These are phyloP conservation scores for Fusarium nygamai DNA, from an alignment of 2,329 filamentous ascomycete species.

Conservation along the genomic window DNA sequence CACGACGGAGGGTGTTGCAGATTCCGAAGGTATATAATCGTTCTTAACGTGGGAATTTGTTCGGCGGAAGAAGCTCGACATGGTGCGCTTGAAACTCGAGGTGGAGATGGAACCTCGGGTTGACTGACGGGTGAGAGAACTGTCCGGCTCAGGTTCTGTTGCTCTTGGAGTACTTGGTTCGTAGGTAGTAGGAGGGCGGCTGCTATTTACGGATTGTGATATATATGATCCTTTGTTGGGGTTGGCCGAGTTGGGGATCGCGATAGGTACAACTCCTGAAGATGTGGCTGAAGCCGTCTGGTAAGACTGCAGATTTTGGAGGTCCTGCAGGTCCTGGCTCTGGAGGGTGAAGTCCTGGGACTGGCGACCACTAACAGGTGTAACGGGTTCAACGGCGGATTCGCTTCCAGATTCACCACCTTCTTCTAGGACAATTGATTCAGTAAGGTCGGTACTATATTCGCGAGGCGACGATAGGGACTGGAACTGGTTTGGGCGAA, in stretches of 20 bases:
- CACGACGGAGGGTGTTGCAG: slow-evolving; percentile 40
- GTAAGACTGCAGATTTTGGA: slow-evolving; percentile 41
- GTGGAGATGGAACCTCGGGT: slow-evolving; percentile 55
- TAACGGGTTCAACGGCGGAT: slow-evolving; percentile 68
- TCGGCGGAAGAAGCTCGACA: slow-evolving; percentile 61
- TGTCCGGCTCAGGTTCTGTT: slow-evolving; percentile 40
- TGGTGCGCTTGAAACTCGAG: slow-evolving; percentile 59
- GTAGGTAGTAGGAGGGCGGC: slow-evolving; percentile 29
- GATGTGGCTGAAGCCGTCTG: slow-evolving; percentile 33
- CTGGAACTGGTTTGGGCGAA: slow-evolving; percentile 39
- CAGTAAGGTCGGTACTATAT: slow-evolving; percentile 60
- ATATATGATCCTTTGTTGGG: slow-evolving; percentile 26
- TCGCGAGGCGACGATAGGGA: slow-evolving; percentile 57
- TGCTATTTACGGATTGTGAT: slow-evolving; percentile 25
- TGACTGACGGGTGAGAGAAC: slow-evolving; percentile 52
- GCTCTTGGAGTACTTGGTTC: slow-evolving; percentile 38
- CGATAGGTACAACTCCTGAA: slow-evolving; percentile 35
- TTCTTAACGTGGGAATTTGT: slow-evolving; percentile 50
- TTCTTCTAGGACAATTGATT: slow-evolving; percentile 62
- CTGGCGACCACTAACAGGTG: slow-evolving; percentile 66
- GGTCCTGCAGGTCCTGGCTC: slow-evolving; percentile 51
- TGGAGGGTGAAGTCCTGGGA: slow-evolving; percentile 64
- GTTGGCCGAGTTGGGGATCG: slow-evolving; percentile 28
- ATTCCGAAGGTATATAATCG: slow-evolving; percentile 35
- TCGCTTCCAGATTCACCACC: slow-evolving; percentile 70